Conservation (phyloP, 345 rosid genomes). For the Eucalyptus cloeziana region DNA sequence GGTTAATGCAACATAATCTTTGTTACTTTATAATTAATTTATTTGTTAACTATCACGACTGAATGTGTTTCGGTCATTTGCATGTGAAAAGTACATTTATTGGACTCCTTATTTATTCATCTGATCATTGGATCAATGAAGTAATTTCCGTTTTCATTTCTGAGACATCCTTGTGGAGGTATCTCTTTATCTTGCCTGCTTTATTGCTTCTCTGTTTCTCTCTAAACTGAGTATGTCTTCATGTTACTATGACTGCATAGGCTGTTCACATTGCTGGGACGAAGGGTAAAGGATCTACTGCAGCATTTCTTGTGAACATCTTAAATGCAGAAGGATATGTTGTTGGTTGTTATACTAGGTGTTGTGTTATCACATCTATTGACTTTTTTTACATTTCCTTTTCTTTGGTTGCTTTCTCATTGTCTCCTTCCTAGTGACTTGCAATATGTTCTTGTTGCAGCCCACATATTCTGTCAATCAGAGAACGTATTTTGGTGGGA, state of each 20-base stretch:
- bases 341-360: slow-evolving; percentile 91
- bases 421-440: not conserved
- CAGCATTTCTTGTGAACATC: slow-evolving; percentile 74
- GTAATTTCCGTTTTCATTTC: not conserved
- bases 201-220: not conserved
- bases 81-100: not conserved
- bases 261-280: slow-evolving; percentile 89
- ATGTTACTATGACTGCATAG: slow-evolving; percentile 6
- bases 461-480: slow-evolving; percentile 71
- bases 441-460: slow-evolving; percentile 20
- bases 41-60: not conserved
- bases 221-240: not conserved
- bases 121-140: not conserved
- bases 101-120: not conserved
- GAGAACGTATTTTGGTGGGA: slow-evolving; percentile 68
- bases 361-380: not conserved
- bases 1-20: not conserved
- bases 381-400: not conserved
- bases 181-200: not conserved
- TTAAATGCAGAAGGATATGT: slow-evolving; percentile 59
- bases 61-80: not conserved
- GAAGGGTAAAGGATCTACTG: slow-evolving; percentile 91
- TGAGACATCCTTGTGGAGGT: not conserved
- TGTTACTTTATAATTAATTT: not conserved
- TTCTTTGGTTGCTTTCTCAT: not conserved